Conservation (phyloP, 352 stramenopile genomes). For the Phytophthora sojae region DNA sequence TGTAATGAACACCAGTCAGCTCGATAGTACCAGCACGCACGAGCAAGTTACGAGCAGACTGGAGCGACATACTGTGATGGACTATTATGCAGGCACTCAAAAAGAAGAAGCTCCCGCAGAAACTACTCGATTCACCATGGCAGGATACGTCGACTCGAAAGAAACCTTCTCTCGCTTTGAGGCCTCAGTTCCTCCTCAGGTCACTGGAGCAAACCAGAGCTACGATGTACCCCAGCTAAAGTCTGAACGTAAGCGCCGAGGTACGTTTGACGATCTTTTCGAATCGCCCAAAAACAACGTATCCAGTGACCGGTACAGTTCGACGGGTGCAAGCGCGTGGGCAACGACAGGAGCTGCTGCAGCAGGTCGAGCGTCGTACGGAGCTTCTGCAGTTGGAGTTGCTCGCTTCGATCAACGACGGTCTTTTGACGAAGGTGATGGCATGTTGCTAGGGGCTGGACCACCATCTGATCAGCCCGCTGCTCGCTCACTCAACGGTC, state of each 20-base stretch:
- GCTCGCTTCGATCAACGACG: slow-evolving; percentile 61
- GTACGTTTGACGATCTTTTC: slow-evolving; percentile 83
- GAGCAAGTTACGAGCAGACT: slow-evolving; percentile 14
- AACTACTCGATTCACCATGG: slow-evolving; percentile 49
- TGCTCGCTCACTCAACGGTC: slow-evolving; percentile 5
- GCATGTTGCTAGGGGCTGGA: slow-evolving; percentile 20
- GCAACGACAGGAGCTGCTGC: slow-evolving; percentile 10
- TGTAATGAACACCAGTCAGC: neutral
- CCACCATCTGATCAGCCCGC: neutral
- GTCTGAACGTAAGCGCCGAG: slow-evolving; percentile 47
- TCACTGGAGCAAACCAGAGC: neutral
- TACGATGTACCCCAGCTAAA: slow-evolving; percentile 23
- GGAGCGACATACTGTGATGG: slow-evolving; percentile 39
- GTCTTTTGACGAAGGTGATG: slow-evolving; percentile 41
- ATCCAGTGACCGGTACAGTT: slow-evolving; percentile 12
- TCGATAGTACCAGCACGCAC: neutral
- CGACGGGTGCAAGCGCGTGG: slow-evolving; percentile 17
- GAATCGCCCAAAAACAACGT: slow-evolving; percentile 56
- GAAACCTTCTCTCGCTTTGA: slow-evolving; percentile 18
- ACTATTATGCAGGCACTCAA: slow-evolving; percentile 19
- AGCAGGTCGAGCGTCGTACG: slow-evolving; percentile 4
- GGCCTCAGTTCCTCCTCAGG: neutral
- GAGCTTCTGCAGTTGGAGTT: slow-evolving; percentile 41
- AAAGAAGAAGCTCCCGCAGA: slow-evolving; percentile 13
- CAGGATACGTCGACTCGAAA: slow-evolving; percentile 20